Evolutionary conservation across 768 basidiomycete genomes (phyloP).

Genomic region (Amanita muscaria): DNA sequence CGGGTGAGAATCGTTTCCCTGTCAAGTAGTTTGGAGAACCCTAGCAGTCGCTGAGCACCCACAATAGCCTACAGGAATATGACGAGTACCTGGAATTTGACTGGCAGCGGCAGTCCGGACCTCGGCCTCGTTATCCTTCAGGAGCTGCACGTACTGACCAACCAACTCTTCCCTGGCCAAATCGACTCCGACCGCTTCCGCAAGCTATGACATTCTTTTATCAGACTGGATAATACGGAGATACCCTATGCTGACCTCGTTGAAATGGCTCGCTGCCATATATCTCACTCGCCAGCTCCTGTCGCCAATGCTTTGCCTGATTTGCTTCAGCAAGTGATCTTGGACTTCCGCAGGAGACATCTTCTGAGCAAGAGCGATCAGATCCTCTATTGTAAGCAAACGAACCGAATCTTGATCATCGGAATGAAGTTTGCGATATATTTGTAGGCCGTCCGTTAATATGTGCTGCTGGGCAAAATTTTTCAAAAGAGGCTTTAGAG

Average conservation of each 20-base stretch:
- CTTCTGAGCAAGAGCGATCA: slow-evolving; percentile 85
- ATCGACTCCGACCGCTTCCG: slow-evolving; percentile 82
- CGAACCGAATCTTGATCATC: slow-evolving; percentile 99
- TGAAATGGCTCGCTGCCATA: slow-evolving; percentile 97
- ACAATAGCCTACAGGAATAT: no score
- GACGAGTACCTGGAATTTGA: slow-evolving; percentile 84
- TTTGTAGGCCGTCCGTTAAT: slow-evolving; percentile 77
- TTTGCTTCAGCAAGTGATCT: slow-evolving; percentile 79
- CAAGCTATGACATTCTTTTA: slow-evolving; percentile 46
- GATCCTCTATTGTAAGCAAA: slow-evolving; percentile 87
- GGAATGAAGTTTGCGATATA: slow-evolving; percentile 87
- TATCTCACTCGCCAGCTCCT: slow-evolving; percentile 99
- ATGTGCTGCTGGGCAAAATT: slow-evolving; percentile 75
- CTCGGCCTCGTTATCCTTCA: slow-evolving; percentile 99
- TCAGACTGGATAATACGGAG: neutral
- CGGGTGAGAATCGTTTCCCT: slow-evolving; percentile 89
- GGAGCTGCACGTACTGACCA: slow-evolving; percentile 81
- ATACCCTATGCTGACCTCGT: slow-evolving; percentile 49
- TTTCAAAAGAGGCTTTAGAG: slow-evolving; percentile 62
- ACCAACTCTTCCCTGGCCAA: slow-evolving; percentile 92
- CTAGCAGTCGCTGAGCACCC: slow-evolving; percentile 41
- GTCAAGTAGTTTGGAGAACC: slow-evolving; percentile 90
- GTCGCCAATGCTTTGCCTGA: slow-evolving; percentile 82
- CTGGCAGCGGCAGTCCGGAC: slow-evolving; percentile 93
- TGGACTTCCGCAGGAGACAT: slow-evolving; percentile 85